Evolutionary conservation across 2,329 filamentous ascomycete genomes (phyloP), one percentile per base, ranked within the genome.

Genomic region (Trichoderma sp.): DNA sequence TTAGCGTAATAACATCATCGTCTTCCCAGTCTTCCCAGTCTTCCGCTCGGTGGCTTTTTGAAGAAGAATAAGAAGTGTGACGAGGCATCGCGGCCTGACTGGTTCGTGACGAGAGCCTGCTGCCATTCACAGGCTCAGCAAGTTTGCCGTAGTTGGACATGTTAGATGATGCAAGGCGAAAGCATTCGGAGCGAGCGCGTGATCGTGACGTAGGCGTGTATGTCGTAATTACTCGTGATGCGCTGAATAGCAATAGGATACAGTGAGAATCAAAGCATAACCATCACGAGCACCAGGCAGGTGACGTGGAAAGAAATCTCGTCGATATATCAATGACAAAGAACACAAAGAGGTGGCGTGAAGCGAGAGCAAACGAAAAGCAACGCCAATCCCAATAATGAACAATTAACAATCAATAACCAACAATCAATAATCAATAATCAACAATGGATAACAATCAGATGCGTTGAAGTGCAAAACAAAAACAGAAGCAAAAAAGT

Each of bases 1-100:
- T 78, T 39, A 79, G 79, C 12, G 81, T 81, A 25, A 80, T 64
- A 34, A 78, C 76, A 50, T 83, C 79, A 59, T 85, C 82, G 69
- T 84, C 83, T 65, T 84, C 81, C 84, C 84, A 86, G 32, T 85
- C 82, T 68, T 86, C 84, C 84, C 84, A 85, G 9, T 85, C 82
- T 15, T 84, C 81, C 58, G 71, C 75, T 48, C 19, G 32, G n/a
- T 50, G 59, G 19, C 48, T 53, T 69, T 71, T 60, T 54, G 69
- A 56, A 66, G 69, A 56, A 48, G 56, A 60, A 65, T 61, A 27
- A 67, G 64, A 60, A 66, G 29, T 61, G 68, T 70, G 64, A 71
- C 68, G 57, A 68, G 70, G 69, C n/a, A 34, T 65, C 56, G 69
- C 54, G 64, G 69, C 32, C 69, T 68, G 69, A 67, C 60, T 25